Evolutionary conservation across 306 rosid species (phyloP).

Genomic region (Quillaja saponaria): DNA sequence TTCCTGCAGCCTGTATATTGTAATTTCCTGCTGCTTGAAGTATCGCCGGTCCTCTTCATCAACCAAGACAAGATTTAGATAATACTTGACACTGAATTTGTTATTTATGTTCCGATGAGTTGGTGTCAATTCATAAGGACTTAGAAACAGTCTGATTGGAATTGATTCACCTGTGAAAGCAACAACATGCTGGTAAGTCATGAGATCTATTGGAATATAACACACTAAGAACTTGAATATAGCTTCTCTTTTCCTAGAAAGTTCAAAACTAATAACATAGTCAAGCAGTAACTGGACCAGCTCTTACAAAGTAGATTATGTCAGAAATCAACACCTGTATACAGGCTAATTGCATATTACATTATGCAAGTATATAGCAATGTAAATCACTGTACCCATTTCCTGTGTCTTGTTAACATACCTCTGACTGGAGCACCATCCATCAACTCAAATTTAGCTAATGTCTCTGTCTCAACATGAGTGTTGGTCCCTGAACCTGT

Average conservation of each 20-base stretch:
- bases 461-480: conserved; percentile 97
- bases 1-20: conserved; percentile 87
- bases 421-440: conserved; percentile 99
- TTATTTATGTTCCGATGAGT: conserved; percentile 92
- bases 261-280: neutral
- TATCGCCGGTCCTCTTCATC: conserved; percentile 98
- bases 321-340: neutral
- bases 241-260: neutral
- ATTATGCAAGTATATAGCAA: neutral
- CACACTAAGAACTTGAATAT: no score
- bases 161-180: conserved; percentile 87
- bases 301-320: neutral
- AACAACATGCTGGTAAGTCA: conserved; percentile 20
- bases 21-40: conserved; percentile 98
- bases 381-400: neutral
- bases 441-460: conserved; percentile 97
- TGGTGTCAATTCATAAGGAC: conserved; percentile 97
- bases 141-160: conserved; percentile 94
- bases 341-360: neutral
- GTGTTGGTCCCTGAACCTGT: conserved; percentile 98
- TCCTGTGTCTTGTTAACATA: conserved; percentile 32
- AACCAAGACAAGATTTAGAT: conserved; percentile 91
- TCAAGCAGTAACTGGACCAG: no score
- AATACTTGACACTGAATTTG: conserved; percentile 96
- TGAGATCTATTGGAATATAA: neutral